Evolutionary conservation across 1,284 basidiomycete genomes (phyloP), one percentile per base, ranked within the genome.

Genomic region (Anthracocystis setariae): DNA sequence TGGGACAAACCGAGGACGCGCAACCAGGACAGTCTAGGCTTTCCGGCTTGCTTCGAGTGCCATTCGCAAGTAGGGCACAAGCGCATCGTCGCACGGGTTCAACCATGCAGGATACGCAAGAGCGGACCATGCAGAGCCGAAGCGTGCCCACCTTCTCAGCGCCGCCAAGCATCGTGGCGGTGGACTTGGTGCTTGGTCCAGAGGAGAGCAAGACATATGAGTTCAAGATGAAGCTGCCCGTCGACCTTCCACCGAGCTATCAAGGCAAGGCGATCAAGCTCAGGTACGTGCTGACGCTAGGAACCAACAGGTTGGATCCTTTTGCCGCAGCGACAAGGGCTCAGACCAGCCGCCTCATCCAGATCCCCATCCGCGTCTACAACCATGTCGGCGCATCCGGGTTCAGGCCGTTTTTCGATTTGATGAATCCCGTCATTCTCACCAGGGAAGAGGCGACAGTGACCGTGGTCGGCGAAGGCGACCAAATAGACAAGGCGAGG

Each of bases 191-290:
- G 3, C 86, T 95, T 7, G 85, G 84, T 0, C 91, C 93, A 8
- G 93, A 92, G 5, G 90, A 94, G 83, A 90, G 88, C 46, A 87
- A 90, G 68, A 91, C 87, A 67, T 94, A 61, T 44, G 46, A 64
- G 15, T 78, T 82, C 50, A 46, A 55, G 21, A 51, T 80, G 12
- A 60, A 44, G 2, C 43, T 82, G 29, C 78, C 95, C 0, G 85
- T 88, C 5, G 88, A 88, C 57, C 85, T 98, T 0, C 95, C 95
- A 0, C 95, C 95, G 0, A 92, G 93, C 0, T 96, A 92, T 85
- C 87, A 88, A 39, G 95, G 95, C 2, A 89, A 90, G 49, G 87
- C 90, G 1, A 86, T 97, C 67, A 87, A 87, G 74, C 94, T 98
- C 82, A 90, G 90, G 9, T 98, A 98, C 81, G 90, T 93, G 73